Percentiles rank a stretch among this genome's conserved stretches.
Evolutionary conservation across 2,329 filamentous ascomycete genomes (phyloP).

Genomic region (Curvularia lunata): DNA sequence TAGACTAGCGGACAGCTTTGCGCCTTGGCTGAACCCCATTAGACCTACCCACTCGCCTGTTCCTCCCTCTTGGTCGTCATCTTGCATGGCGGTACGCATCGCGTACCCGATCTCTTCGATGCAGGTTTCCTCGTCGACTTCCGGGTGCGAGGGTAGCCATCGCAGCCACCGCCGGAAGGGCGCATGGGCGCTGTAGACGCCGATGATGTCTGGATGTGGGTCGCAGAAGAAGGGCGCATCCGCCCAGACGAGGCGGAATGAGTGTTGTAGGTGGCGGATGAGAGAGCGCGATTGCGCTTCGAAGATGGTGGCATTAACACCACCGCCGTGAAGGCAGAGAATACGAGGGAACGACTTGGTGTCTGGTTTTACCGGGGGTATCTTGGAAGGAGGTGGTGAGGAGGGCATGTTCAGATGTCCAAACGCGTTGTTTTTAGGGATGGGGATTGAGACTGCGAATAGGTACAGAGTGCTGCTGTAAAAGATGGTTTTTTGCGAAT

Average conservation of each 20-base stretch:
- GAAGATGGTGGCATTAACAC: slow-evolving; percentile 75
- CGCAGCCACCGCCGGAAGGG: slow-evolving; percentile 71
- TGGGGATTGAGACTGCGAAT: background rate
- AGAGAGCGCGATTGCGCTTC: slow-evolving; percentile 68
- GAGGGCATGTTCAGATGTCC: slow-evolving; percentile 6
- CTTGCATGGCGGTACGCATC: slow-evolving; percentile 54
- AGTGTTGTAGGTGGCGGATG: slow-evolving; percentile 56
- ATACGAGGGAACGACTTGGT: slow-evolving; percentile 63
- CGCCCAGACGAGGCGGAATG: slow-evolving; percentile 75
- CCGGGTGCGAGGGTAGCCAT: slow-evolving; percentile 65
- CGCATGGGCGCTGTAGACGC: slow-evolving; percentile 69
- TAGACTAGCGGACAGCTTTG: slow-evolving; percentile 56
- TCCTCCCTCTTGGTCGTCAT: slow-evolving; percentile 51
- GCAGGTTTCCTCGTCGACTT: slow-evolving; percentile 58
- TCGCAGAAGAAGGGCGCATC: slow-evolving; percentile 70
- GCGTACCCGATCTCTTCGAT: slow-evolving; percentile 56
- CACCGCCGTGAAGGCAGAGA: slow-evolving; percentile 82
- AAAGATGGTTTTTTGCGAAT: background rate
- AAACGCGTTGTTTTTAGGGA: background rate
- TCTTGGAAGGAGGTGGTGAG: slow-evolving; percentile 22
- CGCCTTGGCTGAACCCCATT: slow-evolving; percentile 59
- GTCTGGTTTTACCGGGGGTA: slow-evolving; percentile 35
- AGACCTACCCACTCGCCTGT: slow-evolving; percentile 58
- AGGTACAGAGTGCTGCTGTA: background rate
- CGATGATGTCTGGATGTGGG: slow-evolving; percentile 66